A percentile compares a stretch with the other conserved stretches of the same genome.
Evolutionary conservation across 2,329 filamentous ascomycete genomes (phyloP).

Genomic region (Leptodontidium sp.): DNA sequence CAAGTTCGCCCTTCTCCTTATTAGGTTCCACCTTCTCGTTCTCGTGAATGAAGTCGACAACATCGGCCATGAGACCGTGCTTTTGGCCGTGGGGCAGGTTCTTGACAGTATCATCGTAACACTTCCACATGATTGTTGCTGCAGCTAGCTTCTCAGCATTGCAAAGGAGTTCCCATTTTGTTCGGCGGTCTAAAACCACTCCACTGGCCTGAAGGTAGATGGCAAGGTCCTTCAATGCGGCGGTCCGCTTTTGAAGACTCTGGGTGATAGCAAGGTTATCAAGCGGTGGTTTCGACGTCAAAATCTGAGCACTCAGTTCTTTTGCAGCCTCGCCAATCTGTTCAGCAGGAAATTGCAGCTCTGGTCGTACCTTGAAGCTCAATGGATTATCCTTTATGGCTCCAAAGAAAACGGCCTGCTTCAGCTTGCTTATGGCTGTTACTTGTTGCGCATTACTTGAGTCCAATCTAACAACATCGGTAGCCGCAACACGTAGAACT

Average conservation of each 20-base stretch:
- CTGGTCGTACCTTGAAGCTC: constrained; percentile 76
- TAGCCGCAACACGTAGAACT: constrained; percentile 65
- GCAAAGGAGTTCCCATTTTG: constrained; percentile 84
- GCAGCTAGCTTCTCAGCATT: constrained; percentile 91
- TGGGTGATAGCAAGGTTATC: constrained; percentile 78
- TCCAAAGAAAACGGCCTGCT: constrained; percentile 95
- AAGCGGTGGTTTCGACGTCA: constrained; percentile 78
- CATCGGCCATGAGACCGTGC: constrained; percentile 75
- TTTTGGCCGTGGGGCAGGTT: constrained; percentile 66
- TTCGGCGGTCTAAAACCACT: constrained; percentile 69
- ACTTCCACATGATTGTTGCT: constrained; percentile 80
- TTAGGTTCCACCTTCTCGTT: constrained; percentile 76
- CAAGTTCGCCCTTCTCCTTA: constrained; percentile 72
- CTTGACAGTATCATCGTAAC: constrained; percentile 75
- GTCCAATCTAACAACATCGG: constrained; percentile 66
- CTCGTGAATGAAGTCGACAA: constrained; percentile 79
- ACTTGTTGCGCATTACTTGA: constrained; percentile 67
- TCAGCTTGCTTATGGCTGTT: constrained; percentile 86
- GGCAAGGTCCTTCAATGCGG: constrained; percentile 79
- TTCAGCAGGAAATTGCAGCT: constrained; percentile 69
- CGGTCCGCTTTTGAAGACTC: constrained; percentile 77
- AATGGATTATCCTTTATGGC: constrained; percentile 84
- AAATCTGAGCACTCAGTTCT: constrained; percentile 80
- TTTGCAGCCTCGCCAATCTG: constrained; percentile 82
- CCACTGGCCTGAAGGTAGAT: constrained; percentile 73